Evolutionary conservation across 176 grass and related monocot species (phyloP).

Genomic region (Oryza rufipogon): DNA sequence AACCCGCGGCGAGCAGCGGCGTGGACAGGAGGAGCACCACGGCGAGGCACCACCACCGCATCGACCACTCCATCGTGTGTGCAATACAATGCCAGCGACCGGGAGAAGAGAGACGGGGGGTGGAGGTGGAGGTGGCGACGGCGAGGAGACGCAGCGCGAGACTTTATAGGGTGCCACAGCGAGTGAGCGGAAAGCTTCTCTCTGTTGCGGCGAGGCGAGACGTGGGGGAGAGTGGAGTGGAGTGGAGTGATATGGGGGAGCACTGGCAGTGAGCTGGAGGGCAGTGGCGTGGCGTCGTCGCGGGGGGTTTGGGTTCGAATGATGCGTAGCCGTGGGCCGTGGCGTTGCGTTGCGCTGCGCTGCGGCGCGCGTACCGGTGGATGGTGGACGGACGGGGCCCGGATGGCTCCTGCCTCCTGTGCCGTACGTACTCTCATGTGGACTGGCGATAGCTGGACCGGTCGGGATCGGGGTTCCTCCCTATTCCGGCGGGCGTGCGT

Average conservation of each 20-base stretch:
- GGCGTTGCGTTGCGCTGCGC: neutral
- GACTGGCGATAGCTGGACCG: neutral
- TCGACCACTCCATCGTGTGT: conserved; percentile 8
- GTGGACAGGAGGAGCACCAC: neutral
- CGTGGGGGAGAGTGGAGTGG: conserved; percentile 1
- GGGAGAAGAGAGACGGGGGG: neutral
- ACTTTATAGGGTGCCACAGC: conserved; percentile 22
- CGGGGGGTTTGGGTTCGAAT: too few relatives aligned
- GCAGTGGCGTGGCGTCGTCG: conserved; percentile 20
- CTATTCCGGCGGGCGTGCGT: neutral
- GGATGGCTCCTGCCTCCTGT: neutral
- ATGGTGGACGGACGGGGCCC: too few relatives aligned
- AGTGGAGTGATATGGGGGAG: too few relatives aligned
- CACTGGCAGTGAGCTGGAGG: conserved; percentile 69
- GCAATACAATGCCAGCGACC: neutral
- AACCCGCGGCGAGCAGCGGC: conserved; percentile 20
- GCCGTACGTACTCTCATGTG: too few relatives aligned
- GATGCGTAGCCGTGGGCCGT: too few relatives aligned
- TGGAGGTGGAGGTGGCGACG: neutral
- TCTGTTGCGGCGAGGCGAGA: neutral
- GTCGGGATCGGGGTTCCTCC: conserved; percentile 26
- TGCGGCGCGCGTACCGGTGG: too few relatives aligned
- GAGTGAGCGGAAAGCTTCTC: neutral
- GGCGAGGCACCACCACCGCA: conserved; percentile 1
- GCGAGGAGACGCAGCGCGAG: conserved; percentile 5